Evolutionary conservation across 352 stramenopile species (phyloP).

Genomic region (Globisporangium perplexum): DNA sequence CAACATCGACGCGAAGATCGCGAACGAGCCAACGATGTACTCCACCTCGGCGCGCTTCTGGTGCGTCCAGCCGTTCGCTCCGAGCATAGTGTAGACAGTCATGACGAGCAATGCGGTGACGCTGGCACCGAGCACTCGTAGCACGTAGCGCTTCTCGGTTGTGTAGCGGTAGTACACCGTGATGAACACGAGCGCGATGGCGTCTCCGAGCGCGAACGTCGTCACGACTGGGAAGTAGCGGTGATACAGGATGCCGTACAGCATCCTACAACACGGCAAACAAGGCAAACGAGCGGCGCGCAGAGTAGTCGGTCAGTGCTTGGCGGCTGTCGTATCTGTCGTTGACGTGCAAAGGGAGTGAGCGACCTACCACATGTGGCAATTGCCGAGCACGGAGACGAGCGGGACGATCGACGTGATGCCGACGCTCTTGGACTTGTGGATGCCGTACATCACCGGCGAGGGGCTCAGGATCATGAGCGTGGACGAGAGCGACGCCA

Average conservation of each 20-base stretch:
- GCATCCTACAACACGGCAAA: conserved; percentile 1
- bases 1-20: conserved; percentile 25
- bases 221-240: conserved; percentile 28
- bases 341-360: neutral
- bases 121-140: conserved; percentile 18
- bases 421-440: conserved; percentile 28
- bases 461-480: conserved; percentile 30
- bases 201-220: conserved; percentile 39
- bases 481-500: conserved; percentile 29
- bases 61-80: conserved; percentile 19
- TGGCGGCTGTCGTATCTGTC: too few relatives aligned
- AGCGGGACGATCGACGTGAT: conserved; percentile 33
- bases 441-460: conserved; percentile 29
- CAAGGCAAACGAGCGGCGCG: neutral
- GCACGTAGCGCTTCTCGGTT: conserved; percentile 30
- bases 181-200: conserved; percentile 37
- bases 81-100: conserved; percentile 38
- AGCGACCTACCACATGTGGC: conserved; percentile 22
- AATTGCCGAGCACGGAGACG: conserved; percentile 32
- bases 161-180: conserved; percentile 45
- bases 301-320: too few relatives aligned
- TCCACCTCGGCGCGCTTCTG: conserved; percentile 22
- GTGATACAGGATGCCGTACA: conserved; percentile 8
- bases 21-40: conserved; percentile 28
- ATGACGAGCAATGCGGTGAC: conserved; percentile 19